A percentile compares a stretch with the other conserved stretches of the same genome.
phyloP scores from a whole-genome alignment of 257 asterid genomes.

The Gentiana dahurica region DNA sequence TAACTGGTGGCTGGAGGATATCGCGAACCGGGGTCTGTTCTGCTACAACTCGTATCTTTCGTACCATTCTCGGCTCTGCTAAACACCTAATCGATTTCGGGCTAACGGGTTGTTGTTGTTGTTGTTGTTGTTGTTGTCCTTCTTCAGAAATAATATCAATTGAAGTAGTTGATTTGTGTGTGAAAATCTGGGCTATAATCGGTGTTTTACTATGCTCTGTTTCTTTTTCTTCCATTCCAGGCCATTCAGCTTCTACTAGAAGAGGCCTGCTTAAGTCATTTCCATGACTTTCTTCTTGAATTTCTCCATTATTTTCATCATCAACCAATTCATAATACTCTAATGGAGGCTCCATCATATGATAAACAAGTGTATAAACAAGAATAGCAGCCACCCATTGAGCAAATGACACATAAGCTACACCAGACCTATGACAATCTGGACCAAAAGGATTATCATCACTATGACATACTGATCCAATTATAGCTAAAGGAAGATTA shows the following conservation, averaged over 20 bases:
- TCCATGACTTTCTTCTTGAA: constrained; percentile 33
- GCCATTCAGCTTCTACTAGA: constrained; percentile 98
- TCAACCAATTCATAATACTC: constrained; percentile 47
- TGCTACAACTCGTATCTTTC: constrained; percentile 62
- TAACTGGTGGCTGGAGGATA: constrained; percentile 79
- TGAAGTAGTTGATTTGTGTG: constrained; percentile 27
- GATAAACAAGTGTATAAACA: constrained; percentile 88
- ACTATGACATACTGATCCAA: constrained; percentile 77
- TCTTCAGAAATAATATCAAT: constrained; percentile 42
- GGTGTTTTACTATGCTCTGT: constrained; percentile 80
- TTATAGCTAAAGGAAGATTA: constrained; percentile 79
- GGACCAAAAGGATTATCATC: constrained; percentile 61
- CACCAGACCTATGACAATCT: constrained; percentile 42
- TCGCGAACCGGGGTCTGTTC: constrained; percentile 66
- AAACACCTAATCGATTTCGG: constrained; percentile 62
- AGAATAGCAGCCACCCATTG: constrained; percentile 94
- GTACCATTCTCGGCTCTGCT: constrained; percentile 73
- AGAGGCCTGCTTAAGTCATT: constrained; percentile 77
- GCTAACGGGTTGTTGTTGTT: constrained; percentile 11
- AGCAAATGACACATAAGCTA: constrained; percentile 82
- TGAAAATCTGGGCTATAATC: constrained; percentile 55
- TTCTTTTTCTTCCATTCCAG: constrained; percentile 89
- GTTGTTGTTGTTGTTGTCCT: constrained; percentile 13
- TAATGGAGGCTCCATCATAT: constrained; percentile 98
- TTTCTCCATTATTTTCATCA: constrained; percentile 31